These are phyloP conservation scores for Pseudocercospora vitis DNA, from an alignment of 2,329 filamentous ascomycete species.

Conservation along the genomic window DNA sequence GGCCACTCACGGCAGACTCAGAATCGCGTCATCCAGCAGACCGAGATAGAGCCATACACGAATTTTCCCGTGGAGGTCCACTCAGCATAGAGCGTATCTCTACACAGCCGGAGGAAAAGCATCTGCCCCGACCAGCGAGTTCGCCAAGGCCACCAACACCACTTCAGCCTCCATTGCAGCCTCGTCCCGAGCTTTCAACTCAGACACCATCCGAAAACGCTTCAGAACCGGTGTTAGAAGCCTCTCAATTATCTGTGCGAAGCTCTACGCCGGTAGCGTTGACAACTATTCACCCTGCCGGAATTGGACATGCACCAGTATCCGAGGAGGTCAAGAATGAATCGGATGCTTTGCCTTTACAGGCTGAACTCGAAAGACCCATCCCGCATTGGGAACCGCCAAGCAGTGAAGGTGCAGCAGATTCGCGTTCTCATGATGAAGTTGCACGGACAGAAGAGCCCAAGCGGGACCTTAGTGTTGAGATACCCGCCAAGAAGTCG, in stretches of 20 bases:
- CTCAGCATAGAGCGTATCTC: slow-evolving; percentile 24
- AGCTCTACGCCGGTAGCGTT: neutral
- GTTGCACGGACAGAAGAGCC: neutral
- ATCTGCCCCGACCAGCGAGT: neutral
- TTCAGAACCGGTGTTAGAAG: neutral
- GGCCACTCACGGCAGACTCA: slow-evolving; percentile 16
- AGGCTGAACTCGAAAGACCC: neutral
- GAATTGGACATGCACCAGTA: too few species aligned
- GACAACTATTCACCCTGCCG: neutral
- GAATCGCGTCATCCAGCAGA: slow-evolving; percentile 1
- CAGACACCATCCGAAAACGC: neutral
- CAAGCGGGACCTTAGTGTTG: slow-evolving; percentile 1
- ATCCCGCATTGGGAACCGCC: slow-evolving; percentile 14
- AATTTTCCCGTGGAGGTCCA: slow-evolving; percentile 21
- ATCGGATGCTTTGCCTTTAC: neutral
- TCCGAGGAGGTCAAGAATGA: neutral
- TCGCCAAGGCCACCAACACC: too few species aligned
- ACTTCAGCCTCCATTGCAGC: neutral
- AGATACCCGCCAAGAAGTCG: slow-evolving; percentile 10
- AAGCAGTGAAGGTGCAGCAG: slow-evolving; percentile 23
- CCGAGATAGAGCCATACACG: slow-evolving; percentile 16
- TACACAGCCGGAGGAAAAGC: slow-evolving; percentile 4
- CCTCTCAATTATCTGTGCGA: neutral
- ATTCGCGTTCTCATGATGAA: slow-evolving; percentile 10
- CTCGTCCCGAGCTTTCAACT: neutral